phyloP scores from a whole-genome alignment of 2,329 filamentous ascomycete species.

The Decorospora gaudefroyi region DNA sequence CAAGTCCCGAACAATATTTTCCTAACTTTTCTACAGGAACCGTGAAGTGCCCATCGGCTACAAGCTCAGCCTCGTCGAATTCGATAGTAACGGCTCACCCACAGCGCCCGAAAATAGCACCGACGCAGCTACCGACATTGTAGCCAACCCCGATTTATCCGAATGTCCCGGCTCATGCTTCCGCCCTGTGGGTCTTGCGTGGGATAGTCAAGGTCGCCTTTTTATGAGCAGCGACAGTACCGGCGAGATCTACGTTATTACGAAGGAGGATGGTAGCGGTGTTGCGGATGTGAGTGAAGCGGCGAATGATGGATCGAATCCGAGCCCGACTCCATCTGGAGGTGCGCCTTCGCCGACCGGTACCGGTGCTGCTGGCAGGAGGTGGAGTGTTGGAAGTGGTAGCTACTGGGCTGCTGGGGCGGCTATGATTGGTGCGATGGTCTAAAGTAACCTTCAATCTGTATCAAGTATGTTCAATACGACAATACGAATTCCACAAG shows the following conservation, averaged over 20 bases:
- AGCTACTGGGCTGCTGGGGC: slow-evolving; percentile 15
- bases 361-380: slow-evolving; percentile 2
- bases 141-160: slow-evolving; percentile 59
- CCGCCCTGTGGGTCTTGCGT: slow-evolving; percentile 64
- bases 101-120: slow-evolving; percentile 53
- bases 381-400: slow-evolving; percentile 3
- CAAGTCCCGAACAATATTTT: neutral
- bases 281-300: slow-evolving; percentile 30
- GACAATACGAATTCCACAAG: too few relatives aligned
- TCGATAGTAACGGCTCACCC: slow-evolving; percentile 53
- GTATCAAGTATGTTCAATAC: too few relatives aligned
- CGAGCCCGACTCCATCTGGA: slow-evolving; percentile 15
- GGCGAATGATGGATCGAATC: slow-evolving; percentile 18
- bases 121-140: slow-evolving; percentile 57
- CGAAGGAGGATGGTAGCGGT: slow-evolving; percentile 37
- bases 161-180: slow-evolving; percentile 64
- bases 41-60: slow-evolving; percentile 56
- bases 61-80: slow-evolving; percentile 55
- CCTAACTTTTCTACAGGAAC: slow-evolving; percentile 45
- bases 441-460: too few relatives aligned
- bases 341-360: slow-evolving; percentile 12
- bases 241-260: slow-evolving; percentile 66
- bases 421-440: slow-evolving; percentile 10
- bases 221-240: slow-evolving; percentile 67
- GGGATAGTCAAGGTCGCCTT: slow-evolving; percentile 57